Conservation (phyloP, 257 asterid species). For the Cordia subcordata region DNA sequence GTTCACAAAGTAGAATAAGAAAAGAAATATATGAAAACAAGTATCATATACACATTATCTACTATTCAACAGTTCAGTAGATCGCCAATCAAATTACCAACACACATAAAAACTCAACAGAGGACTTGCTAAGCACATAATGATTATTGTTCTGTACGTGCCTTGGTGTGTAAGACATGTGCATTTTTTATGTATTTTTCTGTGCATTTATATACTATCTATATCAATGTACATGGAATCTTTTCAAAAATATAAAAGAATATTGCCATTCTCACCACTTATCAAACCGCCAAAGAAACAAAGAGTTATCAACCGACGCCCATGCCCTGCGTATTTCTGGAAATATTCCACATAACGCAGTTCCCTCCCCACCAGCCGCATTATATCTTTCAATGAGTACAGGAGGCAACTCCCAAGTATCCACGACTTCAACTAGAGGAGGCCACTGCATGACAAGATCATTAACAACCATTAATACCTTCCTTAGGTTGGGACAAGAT, state of each 20-base stretch:
- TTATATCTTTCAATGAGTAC: conserved; percentile 82
- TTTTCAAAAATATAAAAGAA: background rate
- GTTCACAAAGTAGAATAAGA: no score
- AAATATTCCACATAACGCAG: conserved; percentile 94
- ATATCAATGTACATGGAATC: background rate
- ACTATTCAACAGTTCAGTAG: no score
- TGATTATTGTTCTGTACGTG: no score
- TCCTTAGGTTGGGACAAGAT: background rate
- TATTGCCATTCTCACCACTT: conserved; percentile 57
- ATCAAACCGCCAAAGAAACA: conserved; percentile 93
- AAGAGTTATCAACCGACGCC: conserved; percentile 96
- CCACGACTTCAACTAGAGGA: conserved; percentile 82
- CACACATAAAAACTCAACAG: no score
- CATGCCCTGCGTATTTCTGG: conserved; percentile 95
- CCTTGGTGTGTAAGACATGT: no score
- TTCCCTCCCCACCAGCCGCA: conserved; percentile 96
- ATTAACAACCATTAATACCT: conserved; percentile 1
- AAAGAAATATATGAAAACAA: no score
- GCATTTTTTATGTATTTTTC: no score
- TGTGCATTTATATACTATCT: no score
- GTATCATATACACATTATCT: no score
- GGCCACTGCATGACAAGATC: conserved; percentile 75
- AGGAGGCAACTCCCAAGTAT: conserved; percentile 94
- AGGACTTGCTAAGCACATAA: no score
- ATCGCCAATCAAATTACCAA: no score